phyloP scores from a whole-genome alignment of 139 green algal genomes.

The Chlorella sp. region DNA sequence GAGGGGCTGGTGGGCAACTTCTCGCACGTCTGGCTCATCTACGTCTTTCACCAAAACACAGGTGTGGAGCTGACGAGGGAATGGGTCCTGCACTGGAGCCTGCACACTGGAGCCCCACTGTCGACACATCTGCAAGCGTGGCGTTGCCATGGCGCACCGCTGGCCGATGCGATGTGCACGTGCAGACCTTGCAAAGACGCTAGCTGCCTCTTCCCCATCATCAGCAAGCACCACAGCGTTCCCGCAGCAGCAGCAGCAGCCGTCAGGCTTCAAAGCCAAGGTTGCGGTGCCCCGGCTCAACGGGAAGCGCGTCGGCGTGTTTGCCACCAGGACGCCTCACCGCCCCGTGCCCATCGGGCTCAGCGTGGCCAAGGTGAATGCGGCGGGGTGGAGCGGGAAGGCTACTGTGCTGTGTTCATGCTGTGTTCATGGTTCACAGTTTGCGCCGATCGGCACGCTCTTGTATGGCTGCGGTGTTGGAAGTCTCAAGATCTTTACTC shows the following conservation, averaged over 20 bases:
- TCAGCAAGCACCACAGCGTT: background rate
- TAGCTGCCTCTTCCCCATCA: background rate
- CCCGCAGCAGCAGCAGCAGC: background rate
- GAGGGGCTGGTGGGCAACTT: conserved; percentile 76
- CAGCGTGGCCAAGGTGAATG: conserved; percentile 61
- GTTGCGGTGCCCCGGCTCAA: conserved; percentile 79
- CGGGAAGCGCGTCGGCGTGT: conserved; percentile 66
- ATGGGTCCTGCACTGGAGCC: too few species aligned
- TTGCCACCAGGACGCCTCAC: conserved; percentile 87
- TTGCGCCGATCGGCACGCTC: too few species aligned
- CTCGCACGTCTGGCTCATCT: conserved; percentile 90
- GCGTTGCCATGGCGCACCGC: too few species aligned
- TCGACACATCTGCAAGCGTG: too few species aligned
- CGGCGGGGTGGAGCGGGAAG: background rate
- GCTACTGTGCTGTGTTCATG: too few species aligned
- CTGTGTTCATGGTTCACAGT: too few species aligned
- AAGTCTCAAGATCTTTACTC: too few species aligned
- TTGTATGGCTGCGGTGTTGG: too few species aligned
- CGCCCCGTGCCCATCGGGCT: conserved; percentile 76
- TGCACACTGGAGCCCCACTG: too few species aligned
- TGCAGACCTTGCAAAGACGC: conserved; percentile 1
- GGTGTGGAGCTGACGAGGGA: too few species aligned
- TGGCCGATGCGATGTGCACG: too few species aligned
- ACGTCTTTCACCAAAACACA: conserved; percentile 94
- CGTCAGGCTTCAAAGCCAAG: conserved; percentile 19